Conservation (phyloP, 1,284 basidiomycete species). For the Trichosporon coremiiforme region DNA sequence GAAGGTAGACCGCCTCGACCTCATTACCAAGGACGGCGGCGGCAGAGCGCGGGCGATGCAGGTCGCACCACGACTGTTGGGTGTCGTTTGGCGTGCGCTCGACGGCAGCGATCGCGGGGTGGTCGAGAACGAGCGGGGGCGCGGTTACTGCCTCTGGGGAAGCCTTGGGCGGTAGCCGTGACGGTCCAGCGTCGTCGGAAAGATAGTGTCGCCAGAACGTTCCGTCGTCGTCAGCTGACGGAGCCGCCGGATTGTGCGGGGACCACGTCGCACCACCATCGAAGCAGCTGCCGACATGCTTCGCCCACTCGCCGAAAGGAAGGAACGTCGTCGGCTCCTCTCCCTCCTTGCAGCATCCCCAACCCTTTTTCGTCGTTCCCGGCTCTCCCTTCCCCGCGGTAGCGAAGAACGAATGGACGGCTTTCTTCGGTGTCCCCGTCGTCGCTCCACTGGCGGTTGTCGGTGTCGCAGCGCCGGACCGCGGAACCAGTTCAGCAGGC, state of each 20-base stretch:
- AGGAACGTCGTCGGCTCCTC: conserved; percentile 40
- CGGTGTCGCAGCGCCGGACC: neutral
- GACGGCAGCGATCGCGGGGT: conserved; percentile 42
- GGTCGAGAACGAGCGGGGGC: conserved; percentile 32
- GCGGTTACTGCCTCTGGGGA: neutral
- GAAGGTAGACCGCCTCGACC: conserved; percentile 69
- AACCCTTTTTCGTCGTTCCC: conserved; percentile 41
- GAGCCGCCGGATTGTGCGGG: neutral
- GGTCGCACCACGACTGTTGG: conserved; percentile 70
- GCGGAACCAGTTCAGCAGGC: neutral
- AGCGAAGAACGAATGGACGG: conserved; percentile 44
- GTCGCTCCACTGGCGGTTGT: neutral
- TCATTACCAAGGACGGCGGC: conserved; percentile 82
- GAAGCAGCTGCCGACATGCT: conserved; percentile 24
- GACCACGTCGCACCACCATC: neutral
- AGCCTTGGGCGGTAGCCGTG: neutral
- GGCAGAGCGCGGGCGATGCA: conserved; percentile 73
- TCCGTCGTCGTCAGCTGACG: neutral
- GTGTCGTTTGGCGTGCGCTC: conserved; percentile 21
- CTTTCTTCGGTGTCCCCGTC: neutral
- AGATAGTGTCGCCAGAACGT: conserved; percentile 14
- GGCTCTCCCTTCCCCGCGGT: conserved; percentile 20
- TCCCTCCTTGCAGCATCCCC: conserved; percentile 44
- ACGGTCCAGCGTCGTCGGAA: neutral
- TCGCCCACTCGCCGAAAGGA: conserved; percentile 40